These are phyloP conservation scores for Bertia moriformis DNA, from an alignment of 2,329 filamentous ascomycete species.

Conservation along the genomic window DNA sequence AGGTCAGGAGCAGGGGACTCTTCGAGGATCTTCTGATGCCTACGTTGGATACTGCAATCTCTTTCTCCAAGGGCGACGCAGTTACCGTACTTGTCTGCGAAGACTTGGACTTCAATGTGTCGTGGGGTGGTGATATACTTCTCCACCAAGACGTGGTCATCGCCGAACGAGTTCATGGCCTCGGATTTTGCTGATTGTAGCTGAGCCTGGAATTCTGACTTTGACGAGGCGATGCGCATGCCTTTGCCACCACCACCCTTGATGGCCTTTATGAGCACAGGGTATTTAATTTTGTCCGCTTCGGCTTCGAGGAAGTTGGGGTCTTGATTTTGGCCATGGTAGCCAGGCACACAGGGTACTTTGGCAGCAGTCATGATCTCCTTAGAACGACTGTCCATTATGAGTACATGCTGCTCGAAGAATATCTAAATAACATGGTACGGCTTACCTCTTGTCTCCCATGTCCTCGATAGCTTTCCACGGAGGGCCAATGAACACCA, in stretches of 20 bases:
- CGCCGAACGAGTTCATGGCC: conserved; percentile 24
- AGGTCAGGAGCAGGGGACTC: conserved; percentile 24
- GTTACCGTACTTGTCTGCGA: conserved; percentile 26
- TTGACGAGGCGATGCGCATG: conserved; percentile 19
- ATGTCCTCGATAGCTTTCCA: conserved; percentile 27
- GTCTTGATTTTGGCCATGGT: conserved; percentile 51
- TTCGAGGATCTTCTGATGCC: conserved; percentile 36
- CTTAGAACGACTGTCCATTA: conserved; percentile 32
- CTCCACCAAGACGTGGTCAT: conserved; percentile 23
- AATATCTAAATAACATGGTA: too few species aligned
- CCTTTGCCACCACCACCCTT: conserved; percentile 30
- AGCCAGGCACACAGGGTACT: conserved; percentile 57
- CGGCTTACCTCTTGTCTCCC: conserved; percentile 45
- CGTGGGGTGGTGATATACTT: conserved; percentile 22
- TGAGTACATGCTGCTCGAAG: not conserved
- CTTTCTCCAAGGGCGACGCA: conserved; percentile 26
- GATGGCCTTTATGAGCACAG: conserved; percentile 30
- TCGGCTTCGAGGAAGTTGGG: conserved; percentile 4
- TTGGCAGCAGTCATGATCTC: conserved; percentile 56
- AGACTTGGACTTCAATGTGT: conserved; percentile 33
- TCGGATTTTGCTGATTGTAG: conserved; percentile 21
- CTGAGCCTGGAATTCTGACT: conserved; percentile 12
- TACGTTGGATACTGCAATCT: conserved; percentile 33
- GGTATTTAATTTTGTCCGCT: conserved; percentile 15
- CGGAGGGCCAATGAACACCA: conserved; percentile 55